These are phyloP conservation scores for Saccharomyces hybrid DNA, from an alignment of 1,139 yeast genomes.

Conservation along the genomic window DNA sequence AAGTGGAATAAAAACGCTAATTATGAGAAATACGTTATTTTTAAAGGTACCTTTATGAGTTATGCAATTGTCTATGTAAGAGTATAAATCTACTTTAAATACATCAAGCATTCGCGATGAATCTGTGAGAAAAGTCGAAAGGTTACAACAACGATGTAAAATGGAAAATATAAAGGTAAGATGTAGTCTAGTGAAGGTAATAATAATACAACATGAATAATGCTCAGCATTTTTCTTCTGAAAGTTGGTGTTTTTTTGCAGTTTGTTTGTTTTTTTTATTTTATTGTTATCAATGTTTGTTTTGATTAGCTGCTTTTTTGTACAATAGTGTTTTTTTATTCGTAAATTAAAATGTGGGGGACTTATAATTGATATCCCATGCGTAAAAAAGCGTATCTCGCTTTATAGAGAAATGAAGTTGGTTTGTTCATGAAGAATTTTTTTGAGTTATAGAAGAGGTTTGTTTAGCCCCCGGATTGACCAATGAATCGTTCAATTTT, in stretches of 20 bases:
- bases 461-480: background rate
- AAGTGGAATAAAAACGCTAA: background rate
- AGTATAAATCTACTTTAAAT: background rate
- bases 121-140: background rate
- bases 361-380: background rate
- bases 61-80: background rate
- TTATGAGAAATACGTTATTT: background rate
- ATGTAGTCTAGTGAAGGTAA: background rate
- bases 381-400: background rate
- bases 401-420: constrained; percentile 3
- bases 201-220: background rate
- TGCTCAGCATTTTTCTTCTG: background rate
- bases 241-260: background rate
- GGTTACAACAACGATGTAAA: background rate
- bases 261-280: background rate
- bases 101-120: background rate
- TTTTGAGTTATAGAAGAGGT: background rate
- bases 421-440: constrained; percentile 1
- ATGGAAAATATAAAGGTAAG: background rate
- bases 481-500: background rate
- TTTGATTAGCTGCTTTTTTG: background rate
- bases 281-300: background rate
- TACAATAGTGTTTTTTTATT: background rate
- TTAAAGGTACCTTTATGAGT: background rate
- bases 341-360: background rate